Conservation (phyloP, 805 yeast genomes). For the Kodamaea nitidulidarum region DNA sequence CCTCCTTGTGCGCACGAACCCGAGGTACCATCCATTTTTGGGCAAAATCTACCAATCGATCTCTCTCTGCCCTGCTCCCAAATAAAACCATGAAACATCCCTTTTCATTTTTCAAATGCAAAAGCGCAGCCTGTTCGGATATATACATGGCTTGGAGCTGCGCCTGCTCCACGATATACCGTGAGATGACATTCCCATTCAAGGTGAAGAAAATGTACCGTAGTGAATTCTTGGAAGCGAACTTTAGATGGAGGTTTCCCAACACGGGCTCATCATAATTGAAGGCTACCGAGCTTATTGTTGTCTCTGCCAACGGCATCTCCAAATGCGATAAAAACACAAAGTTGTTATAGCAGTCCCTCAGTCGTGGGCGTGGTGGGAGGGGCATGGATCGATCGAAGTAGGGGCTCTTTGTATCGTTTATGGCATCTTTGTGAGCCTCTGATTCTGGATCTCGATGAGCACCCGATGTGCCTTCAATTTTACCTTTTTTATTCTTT, state of each 20-base stretch:
- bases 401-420: too few relatives aligned
- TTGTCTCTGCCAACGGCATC: background rate
- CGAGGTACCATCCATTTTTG: background rate
- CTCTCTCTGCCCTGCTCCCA: slow-evolving; percentile 7
- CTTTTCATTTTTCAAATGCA: slow-evolving; percentile 6
- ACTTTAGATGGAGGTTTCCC: background rate
- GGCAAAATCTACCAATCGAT: slow-evolving; percentile 2
- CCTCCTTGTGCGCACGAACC: background rate
- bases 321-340: slow-evolving; percentile 1
- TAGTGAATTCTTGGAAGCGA: background rate
- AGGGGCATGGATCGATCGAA: background rate
- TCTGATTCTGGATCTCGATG: too few relatives aligned
- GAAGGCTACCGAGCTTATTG: slow-evolving; percentile 4
- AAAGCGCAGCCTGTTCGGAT: slow-evolving; percentile 7
- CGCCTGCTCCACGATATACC: slow-evolving; percentile 3
- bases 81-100: slow-evolving; percentile 9
- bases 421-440: too few relatives aligned
- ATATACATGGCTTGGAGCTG: slow-evolving; percentile 8
- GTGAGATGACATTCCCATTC: slow-evolving; percentile 5
- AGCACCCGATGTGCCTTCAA: background rate
- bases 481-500: background rate
- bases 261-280: slow-evolving; percentile 1
- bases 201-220: slow-evolving; percentile 7
- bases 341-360: slow-evolving; percentile 2
- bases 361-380: slow-evolving; percentile 1